These are phyloP conservation scores for Avena insularis DNA, from an alignment of 176 grass and related monocot genomes.

Conservation along the genomic window DNA sequence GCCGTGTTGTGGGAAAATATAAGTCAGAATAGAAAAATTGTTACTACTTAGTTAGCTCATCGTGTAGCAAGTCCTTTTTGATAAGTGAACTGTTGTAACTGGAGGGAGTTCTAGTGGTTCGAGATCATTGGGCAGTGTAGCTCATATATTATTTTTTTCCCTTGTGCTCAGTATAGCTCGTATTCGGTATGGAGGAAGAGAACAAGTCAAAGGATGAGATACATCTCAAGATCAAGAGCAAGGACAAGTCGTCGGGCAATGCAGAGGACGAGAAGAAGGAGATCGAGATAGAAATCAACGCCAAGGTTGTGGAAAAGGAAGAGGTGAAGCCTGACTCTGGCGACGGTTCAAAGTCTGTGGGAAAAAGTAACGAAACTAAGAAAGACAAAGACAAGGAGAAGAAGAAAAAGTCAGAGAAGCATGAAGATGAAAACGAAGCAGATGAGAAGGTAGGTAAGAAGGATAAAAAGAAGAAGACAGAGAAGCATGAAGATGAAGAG, in stretches of 20 bases:
- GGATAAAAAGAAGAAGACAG: constrained; percentile 25
- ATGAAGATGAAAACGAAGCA: constrained; percentile 12
- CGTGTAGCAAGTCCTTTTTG: not conserved
- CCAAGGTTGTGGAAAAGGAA: constrained; percentile 61
- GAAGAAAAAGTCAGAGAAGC: constrained; percentile 30
- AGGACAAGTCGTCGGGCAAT: constrained; percentile 42
- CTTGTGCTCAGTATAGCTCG: not conserved
- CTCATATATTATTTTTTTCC: not conserved
- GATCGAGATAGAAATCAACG: constrained; percentile 55
- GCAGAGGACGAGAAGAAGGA: constrained; percentile 55
- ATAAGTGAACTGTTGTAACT: not conserved
- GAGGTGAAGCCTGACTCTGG: constrained; percentile 42
- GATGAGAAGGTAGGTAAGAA: constrained; percentile 15
- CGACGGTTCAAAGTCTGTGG: constrained; percentile 10
- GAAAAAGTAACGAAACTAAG: constrained; percentile 32
- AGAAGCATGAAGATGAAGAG: not conserved
- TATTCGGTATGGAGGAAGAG: constrained; percentile 43
- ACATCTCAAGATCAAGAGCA: constrained; percentile 74
- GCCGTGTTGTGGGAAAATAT: not conserved
- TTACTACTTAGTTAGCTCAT: not conserved
- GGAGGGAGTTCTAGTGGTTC: not conserved
- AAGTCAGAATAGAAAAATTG: not conserved
- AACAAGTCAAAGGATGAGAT: constrained; percentile 56
- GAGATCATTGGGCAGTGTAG: not conserved
- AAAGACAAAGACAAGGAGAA: constrained; percentile 40